These are phyloP conservation scores for Ophiostoma populinum DNA, from an alignment of 2,329 filamentous ascomycete genomes.

Conservation along the genomic window DNA sequence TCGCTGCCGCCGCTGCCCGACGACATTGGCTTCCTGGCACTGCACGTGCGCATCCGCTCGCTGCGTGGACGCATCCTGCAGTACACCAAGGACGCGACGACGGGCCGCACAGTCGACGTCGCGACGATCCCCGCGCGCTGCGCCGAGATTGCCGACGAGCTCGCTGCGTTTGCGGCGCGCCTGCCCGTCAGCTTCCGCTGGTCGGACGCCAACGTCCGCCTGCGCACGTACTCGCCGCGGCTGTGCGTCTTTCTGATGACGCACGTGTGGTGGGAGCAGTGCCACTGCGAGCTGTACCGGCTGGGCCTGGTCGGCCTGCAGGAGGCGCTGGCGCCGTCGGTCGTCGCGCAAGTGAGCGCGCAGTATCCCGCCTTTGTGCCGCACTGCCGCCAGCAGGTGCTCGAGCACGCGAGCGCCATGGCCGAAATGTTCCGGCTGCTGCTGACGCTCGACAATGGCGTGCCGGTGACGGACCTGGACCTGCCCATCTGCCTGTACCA, in stretches of 20 bases:
- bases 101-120: background rate
- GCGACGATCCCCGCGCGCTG: conserved; percentile 24
- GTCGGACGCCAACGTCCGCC: conserved; percentile 36
- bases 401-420: conserved; percentile 37
- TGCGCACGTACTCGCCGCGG: conserved; percentile 38
- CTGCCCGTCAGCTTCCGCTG: conserved; percentile 39
- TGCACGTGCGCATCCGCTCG: conserved; percentile 38
- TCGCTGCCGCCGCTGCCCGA: conserved; percentile 29
- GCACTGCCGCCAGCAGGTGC: conserved; percentile 32
- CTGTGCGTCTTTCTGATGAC: conserved; percentile 43
- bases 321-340: conserved; percentile 28
- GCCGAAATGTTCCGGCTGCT: conserved; percentile 36
- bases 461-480: conserved; percentile 36
- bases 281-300: conserved; percentile 38
- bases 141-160: conserved; percentile 27
- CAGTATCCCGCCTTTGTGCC: conserved; percentile 26
- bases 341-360: conserved; percentile 24
- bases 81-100: conserved; percentile 27
- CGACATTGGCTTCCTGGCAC: conserved; percentile 36
- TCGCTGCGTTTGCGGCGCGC: conserved; percentile 33
- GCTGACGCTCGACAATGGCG: conserved; percentile 30
- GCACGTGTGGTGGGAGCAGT: conserved; percentile 41
- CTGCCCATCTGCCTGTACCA: conserved; percentile 38
- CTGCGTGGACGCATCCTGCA: conserved; percentile 36
- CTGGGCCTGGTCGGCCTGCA: conserved; percentile 33